Conservation (phyloP, 2,329 filamentous ascomycete genomes). For the Grosmannia penicillata region DNA sequence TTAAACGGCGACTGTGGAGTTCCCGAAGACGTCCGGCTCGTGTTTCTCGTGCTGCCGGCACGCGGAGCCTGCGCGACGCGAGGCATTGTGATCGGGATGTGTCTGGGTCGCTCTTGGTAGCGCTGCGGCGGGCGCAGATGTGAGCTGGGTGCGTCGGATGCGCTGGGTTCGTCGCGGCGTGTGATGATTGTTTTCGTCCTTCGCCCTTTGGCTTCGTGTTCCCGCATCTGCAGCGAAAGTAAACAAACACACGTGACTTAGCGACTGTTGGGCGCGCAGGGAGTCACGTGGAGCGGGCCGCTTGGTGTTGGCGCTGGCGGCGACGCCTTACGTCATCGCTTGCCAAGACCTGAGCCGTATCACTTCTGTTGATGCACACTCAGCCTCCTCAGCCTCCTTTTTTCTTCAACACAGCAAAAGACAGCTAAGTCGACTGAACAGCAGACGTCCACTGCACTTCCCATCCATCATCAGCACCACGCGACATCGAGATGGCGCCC, state of each 20-base stretch:
- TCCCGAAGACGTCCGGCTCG: conserved; percentile 28
- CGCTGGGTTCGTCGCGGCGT: not conserved
- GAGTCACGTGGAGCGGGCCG: not conserved
- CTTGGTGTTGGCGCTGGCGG: no score
- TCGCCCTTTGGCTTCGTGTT: no score
- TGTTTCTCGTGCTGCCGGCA: conserved; percentile 20
- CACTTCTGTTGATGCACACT: no score
- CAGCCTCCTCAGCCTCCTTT: no score
- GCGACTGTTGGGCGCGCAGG: no score
- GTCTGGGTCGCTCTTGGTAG: conserved; percentile 11
- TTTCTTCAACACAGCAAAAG: no score
- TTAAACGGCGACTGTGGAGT: conserved; percentile 36
- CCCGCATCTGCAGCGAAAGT: conserved; percentile 13
- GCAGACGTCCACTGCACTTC: no score
- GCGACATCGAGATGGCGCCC: not conserved
- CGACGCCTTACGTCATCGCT: no score
- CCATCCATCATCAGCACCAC: no score
- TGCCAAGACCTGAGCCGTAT: no score
- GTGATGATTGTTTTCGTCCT: conserved; percentile 6
- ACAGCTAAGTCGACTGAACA: no score
- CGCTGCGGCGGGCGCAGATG: conserved; percentile 1
- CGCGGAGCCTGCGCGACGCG: conserved; percentile 41
- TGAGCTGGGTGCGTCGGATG: not conserved
- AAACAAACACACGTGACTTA: conserved; percentile 14
- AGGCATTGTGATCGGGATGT: conserved; percentile 32